phyloP scores from a whole-genome alignment of 495 filamentous ascomycete genomes.

The Penicillium coprophilum region DNA sequence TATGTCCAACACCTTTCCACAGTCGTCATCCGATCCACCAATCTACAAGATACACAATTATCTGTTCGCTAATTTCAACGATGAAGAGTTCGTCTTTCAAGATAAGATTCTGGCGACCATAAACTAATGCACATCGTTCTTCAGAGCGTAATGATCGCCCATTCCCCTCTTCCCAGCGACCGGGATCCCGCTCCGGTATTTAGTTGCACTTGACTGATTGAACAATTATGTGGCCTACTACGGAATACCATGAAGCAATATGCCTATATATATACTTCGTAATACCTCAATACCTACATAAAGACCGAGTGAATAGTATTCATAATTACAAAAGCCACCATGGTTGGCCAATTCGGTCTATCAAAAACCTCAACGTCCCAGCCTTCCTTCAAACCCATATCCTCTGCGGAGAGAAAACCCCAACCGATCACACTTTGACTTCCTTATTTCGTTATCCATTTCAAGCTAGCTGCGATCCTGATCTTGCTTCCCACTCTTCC shows the following conservation, averaged over 20 bases:
- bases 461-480: slow-evolving; percentile 5
- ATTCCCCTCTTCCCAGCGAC: slow-evolving; percentile 4
- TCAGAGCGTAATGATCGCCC: background rate
- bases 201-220: background rate
- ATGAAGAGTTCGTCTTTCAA: background rate
- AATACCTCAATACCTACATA: background rate
- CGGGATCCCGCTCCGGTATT: background rate
- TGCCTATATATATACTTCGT: background rate
- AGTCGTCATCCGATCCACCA: slow-evolving; percentile 1
- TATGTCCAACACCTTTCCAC: background rate
- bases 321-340: background rate
- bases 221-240: background rate
- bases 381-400: background rate
- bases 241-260: background rate
- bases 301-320: background rate
- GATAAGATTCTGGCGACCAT: slow-evolving; percentile 6
- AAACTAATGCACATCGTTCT: background rate
- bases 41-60: background rate
- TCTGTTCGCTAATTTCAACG: background rate
- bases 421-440: background rate
- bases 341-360: background rate
- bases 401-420: background rate
- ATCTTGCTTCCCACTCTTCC: background rate
- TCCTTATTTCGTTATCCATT: background rate
- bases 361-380: background rate